phyloP scores from a whole-genome alignment of 257 asterid species.

The Sherardia arvensis region DNA sequence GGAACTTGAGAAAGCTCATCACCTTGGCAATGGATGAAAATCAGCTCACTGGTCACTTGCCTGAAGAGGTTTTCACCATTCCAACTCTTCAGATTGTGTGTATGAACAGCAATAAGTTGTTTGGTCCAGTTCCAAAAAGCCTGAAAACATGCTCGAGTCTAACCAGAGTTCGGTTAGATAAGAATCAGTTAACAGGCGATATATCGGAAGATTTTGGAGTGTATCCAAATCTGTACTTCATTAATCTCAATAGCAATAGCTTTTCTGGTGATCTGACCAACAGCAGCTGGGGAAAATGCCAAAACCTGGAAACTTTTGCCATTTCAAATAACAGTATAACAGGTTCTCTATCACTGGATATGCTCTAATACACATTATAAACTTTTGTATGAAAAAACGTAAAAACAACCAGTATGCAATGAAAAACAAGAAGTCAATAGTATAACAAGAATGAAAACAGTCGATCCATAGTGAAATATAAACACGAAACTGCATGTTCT shows the following conservation, averaged over 20 bases:
- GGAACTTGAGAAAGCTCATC: slow-evolving; percentile 6
- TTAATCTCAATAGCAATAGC: slow-evolving; percentile 23
- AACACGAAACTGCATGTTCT: too few relatives aligned
- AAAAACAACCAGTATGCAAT: too few relatives aligned
- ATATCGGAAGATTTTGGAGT: slow-evolving; percentile 24
- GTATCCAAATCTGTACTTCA: slow-evolving; percentile 21
- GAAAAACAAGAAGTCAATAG: too few relatives aligned
- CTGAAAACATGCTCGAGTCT: slow-evolving; percentile 30
- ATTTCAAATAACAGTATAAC: slow-evolving; percentile 25
- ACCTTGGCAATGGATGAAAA: slow-evolving; percentile 11
- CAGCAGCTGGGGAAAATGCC: slow-evolving; percentile 20
- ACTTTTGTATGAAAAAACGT: too few relatives aligned
- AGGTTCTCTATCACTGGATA: slow-evolving; percentile 21
- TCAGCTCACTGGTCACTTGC: slow-evolving; percentile 25
- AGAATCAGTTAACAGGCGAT: slow-evolving; percentile 25
- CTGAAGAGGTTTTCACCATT: slow-evolving; percentile 25
- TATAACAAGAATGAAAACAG: too few relatives aligned
- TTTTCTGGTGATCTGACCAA: slow-evolving; percentile 26
- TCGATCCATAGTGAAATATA: too few relatives aligned
- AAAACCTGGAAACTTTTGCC: slow-evolving; percentile 12
- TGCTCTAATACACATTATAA: too few relatives aligned
- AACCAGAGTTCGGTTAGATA: slow-evolving; percentile 20
- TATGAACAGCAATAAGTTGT: slow-evolving; percentile 15
- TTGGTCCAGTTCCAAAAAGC: slow-evolving; percentile 23
- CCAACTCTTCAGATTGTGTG: slow-evolving; percentile 15